A percentile compares a stretch with the other conserved stretches of the same genome.
phyloP scores from a whole-genome alignment of 768 basidiomycete species.

The Boletellus ananiceps region DNA sequence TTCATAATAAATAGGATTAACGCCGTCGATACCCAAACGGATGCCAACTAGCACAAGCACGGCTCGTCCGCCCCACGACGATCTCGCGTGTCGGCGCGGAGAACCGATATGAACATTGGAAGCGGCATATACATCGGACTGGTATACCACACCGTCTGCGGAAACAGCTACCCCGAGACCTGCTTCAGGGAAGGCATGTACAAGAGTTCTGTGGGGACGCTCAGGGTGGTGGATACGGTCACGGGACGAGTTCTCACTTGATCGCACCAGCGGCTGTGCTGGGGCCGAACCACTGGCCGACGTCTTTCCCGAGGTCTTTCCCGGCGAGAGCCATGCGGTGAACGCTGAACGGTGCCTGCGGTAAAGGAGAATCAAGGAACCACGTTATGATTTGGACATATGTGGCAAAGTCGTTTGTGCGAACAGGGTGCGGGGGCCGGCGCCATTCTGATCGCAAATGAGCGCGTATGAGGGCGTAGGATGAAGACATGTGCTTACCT shows the following conservation, averaged over 20 bases:
- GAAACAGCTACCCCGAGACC: slow-evolving; percentile 80
- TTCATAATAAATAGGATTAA: slow-evolving; percentile 93
- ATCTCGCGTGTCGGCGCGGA: slow-evolving; percentile 28
- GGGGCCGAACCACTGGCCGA: slow-evolving; percentile 98
- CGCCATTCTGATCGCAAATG: slow-evolving; percentile 67
- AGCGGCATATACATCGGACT: slow-evolving; percentile 80
- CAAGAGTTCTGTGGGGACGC: slow-evolving; percentile 54
- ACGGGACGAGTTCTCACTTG: slow-evolving; percentile 47
- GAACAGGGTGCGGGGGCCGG: slow-evolving; percentile 56
- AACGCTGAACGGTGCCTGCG: slow-evolving; percentile 86
- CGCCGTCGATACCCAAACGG: slow-evolving; percentile 84
- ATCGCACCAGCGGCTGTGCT: slow-evolving; percentile 97
- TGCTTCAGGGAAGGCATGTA: slow-evolving; percentile 73
- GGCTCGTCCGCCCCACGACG: slow-evolving; percentile 73
- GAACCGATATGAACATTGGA: slow-evolving; percentile 40
- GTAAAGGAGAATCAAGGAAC: slow-evolving; percentile 89
- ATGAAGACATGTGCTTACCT: slow-evolving; percentile 39
- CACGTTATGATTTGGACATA: slow-evolving; percentile 92
- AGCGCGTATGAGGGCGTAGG: slow-evolving; percentile 1
- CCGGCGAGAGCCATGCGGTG: slow-evolving; percentile 95
- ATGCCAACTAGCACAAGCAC: slow-evolving; percentile 86
- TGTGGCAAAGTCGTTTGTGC: slow-evolving; percentile 66
- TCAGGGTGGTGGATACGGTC: slow-evolving; percentile 4
- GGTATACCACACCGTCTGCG: slow-evolving; percentile 76
- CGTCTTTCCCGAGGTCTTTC: slow-evolving; percentile 90